Percentiles rank a stretch among this genome's conserved stretches.
Conservation (phyloP, 371 early-diverging fungal species). For the Actinomucor elegans region DNA sequence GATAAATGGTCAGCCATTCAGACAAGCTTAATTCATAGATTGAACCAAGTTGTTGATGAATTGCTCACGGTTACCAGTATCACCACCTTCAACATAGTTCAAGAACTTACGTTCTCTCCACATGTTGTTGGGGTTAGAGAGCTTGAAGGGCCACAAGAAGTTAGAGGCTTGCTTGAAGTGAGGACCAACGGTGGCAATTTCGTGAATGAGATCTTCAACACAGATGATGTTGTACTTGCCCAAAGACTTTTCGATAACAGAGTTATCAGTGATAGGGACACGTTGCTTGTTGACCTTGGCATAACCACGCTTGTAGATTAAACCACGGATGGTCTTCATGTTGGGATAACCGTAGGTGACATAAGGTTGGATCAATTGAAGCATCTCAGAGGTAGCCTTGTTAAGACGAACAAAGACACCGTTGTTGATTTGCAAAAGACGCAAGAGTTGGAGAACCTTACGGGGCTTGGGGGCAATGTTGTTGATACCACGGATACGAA, state of each 20-base stretch:
- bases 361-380: slow-evolving; percentile 97
- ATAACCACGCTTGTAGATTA: slow-evolving; percentile 99
- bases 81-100: slow-evolving; percentile 99
- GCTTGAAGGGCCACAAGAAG: slow-evolving; percentile 99
- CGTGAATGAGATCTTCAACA: slow-evolving; percentile 99
- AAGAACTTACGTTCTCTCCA: slow-evolving; percentile 94
- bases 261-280: slow-evolving; percentile 96
- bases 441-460: slow-evolving; percentile 98
- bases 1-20: not conserved
- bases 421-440: slow-evolving; percentile 99
- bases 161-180: slow-evolving; percentile 88
- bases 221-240: slow-evolving; percentile 97
- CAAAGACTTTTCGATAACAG: slow-evolving; percentile 91
- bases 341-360: slow-evolving; percentile 97
- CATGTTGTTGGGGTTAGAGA: slow-evolving; percentile 98
- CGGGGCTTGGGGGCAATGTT: slow-evolving; percentile 99
- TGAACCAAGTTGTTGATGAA: slow-evolving; percentile 96
- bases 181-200: slow-evolving; percentile 98
- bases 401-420: slow-evolving; percentile 98
- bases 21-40: slow-evolving; percentile 90
- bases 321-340: slow-evolving; percentile 98
- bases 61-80: slow-evolving; percentile 96
- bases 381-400: slow-evolving; percentile 98
- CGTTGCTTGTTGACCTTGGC: slow-evolving; percentile 97
- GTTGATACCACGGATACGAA: slow-evolving; percentile 97